Evolutionary conservation across 768 basidiomycete genomes (phyloP).

Genomic region (Boletus sensibilis): DNA sequence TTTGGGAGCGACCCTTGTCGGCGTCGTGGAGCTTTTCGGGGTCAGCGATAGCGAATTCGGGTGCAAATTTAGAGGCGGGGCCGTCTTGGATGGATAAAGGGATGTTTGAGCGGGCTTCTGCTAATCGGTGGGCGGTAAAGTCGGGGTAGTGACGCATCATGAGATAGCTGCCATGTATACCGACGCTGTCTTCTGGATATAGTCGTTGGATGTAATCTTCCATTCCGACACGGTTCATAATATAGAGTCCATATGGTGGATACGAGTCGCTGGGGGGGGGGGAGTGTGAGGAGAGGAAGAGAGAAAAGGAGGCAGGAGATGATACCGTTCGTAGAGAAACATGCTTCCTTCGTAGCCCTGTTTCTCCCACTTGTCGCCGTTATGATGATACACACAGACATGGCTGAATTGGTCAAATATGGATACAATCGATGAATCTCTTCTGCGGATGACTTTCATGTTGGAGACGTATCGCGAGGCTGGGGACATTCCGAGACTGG

Average conservation of each 20-base stretch:
- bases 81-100: conserved; percentile 29
- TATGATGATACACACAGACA: conserved; percentile 78
- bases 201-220: conserved; percentile 75
- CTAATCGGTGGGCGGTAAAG: conserved; percentile 53
- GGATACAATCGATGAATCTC: conserved; percentile 75
- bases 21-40: conserved; percentile 44
- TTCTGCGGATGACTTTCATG: conserved; percentile 74
- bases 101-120: conserved; percentile 31
- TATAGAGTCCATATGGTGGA: conserved; percentile 82
- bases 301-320: neutral
- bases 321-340: conserved; percentile 82
- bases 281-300: conserved; percentile 5
- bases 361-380: conserved; percentile 77
- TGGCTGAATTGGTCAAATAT: conserved; percentile 89
- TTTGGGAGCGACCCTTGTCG: conserved; percentile 56
- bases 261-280: conserved; percentile 55
- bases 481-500: conserved; percentile 54
- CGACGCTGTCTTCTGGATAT: conserved; percentile 76
- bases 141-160: conserved; percentile 75
- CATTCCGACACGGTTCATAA: conserved; percentile 78
- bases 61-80: conserved; percentile 46
- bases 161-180: conserved; percentile 57
- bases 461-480: conserved; percentile 70
- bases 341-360: conserved; percentile 85
- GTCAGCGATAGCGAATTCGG: conserved; percentile 43